phyloP scores from a whole-genome alignment of 805 yeast genomes.

The Cyberlindnera americana region DNA sequence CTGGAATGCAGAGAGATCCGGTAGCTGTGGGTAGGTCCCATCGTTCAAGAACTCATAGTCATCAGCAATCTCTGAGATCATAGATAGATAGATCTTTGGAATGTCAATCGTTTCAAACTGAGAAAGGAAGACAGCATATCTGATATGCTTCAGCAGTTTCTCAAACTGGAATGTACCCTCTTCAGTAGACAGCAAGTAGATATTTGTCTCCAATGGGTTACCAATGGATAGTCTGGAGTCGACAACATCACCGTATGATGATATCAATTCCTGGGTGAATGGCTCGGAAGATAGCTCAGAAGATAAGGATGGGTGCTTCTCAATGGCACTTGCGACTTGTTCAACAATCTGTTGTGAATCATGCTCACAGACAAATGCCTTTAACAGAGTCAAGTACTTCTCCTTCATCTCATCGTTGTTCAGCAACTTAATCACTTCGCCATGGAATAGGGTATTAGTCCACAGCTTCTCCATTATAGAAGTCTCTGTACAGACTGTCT shows the following conservation, averaged over 20 bases:
- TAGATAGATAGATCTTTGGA: slow-evolving; percentile 27
- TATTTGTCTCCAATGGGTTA: slow-evolving; percentile 42
- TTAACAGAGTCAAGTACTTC: slow-evolving; percentile 12
- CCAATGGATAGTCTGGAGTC: slow-evolving; percentile 42
- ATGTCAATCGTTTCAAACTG: slow-evolving; percentile 15
- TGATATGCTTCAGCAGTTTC: slow-evolving; percentile 19
- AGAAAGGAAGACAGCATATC: slow-evolving; percentile 27
- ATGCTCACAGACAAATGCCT: neutral
- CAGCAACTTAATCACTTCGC: slow-evolving; percentile 4
- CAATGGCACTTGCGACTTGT: slow-evolving; percentile 17
- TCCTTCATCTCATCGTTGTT: slow-evolving; percentile 5
- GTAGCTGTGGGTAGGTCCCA: slow-evolving; percentile 1
- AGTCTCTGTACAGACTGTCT: slow-evolving; percentile 13
- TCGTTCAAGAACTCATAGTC: slow-evolving; percentile 36
- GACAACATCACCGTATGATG: slow-evolving; percentile 29
- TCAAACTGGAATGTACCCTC: slow-evolving; percentile 16
- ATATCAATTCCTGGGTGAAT: slow-evolving; percentile 24
- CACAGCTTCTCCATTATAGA: slow-evolving; percentile 15
- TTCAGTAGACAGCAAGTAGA: slow-evolving; percentile 27
- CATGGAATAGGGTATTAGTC: slow-evolving; percentile 8
- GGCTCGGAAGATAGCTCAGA: slow-evolving; percentile 1
- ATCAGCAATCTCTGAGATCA: slow-evolving; percentile 34
- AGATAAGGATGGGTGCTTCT: slow-evolving; percentile 9
- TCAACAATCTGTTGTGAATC: slow-evolving; percentile 7
- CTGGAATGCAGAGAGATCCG: neutral